Evolutionary conservation across 768 basidiomycete genomes (phyloP).

Genomic region (Amanita exitialis): DNA sequence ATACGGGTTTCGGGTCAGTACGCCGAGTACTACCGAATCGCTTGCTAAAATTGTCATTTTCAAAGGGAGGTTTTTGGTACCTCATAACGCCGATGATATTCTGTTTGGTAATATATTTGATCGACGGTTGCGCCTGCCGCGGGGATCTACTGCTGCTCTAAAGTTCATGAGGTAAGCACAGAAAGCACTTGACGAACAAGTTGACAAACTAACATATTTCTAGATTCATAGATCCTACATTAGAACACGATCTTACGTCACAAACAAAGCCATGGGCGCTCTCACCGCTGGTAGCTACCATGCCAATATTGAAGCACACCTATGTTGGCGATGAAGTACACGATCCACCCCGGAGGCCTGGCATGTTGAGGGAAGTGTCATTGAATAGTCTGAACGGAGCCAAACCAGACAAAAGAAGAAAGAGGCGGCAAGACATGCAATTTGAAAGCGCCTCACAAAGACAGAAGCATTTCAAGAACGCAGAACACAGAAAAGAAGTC

Average conservation of each 20-base stretch:
- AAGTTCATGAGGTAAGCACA: slow-evolving; percentile 63
- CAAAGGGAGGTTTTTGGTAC: slow-evolving; percentile 62
- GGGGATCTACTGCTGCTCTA: slow-evolving; percentile 71
- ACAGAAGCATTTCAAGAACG: slow-evolving; percentile 51
- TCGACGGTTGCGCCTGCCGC: slow-evolving; percentile 65
- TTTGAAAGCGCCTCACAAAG: slow-evolving; percentile 37
- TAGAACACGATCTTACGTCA: slow-evolving; percentile 76
- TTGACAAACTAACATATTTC: not conserved
- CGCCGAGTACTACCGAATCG: not conserved
- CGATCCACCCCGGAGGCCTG: not conserved
- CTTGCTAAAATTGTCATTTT: not conserved
- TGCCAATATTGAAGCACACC: slow-evolving; percentile 62
- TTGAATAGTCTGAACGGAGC: not conserved
- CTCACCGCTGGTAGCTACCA: slow-evolving; percentile 72
- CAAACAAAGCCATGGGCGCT: slow-evolving; percentile 85
- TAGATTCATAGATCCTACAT: slow-evolving; percentile 81
- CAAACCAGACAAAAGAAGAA: not conserved
- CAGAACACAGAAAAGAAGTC: slow-evolving; percentile 46
- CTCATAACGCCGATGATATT: slow-evolving; percentile 66
- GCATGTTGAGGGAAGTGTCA: not conserved
- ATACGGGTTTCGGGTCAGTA: slow-evolving; percentile 77
- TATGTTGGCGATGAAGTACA: slow-evolving; percentile 13
- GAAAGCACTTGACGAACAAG: slow-evolving; percentile 12
- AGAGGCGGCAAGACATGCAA: slow-evolving; percentile 8
- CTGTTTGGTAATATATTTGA: slow-evolving; percentile 87